Percentiles rank a stretch among this genome's conserved stretches.
Conservation (phyloP, 352 stramenopile species). For the Phytophthora cryptogea region DNA sequence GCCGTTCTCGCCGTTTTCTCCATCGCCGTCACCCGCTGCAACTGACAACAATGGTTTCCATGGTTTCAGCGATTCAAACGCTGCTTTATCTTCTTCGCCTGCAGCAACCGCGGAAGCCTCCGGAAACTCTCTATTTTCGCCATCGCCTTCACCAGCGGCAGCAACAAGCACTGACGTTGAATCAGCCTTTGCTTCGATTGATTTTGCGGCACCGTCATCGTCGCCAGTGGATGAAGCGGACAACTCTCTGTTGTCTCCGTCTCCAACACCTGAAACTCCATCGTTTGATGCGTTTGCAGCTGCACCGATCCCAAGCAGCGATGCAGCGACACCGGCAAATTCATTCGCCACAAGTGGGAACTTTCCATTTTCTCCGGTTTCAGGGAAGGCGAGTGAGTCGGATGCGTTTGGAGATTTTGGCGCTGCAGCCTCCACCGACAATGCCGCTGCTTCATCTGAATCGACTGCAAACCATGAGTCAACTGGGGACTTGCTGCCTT, state of each 20-base stretch:
- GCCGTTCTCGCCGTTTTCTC: slow-evolving; percentile 32
- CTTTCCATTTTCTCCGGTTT: slow-evolving; percentile 32
- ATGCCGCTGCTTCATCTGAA: slow-evolving; percentile 8
- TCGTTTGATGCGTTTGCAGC: slow-evolving; percentile 33
- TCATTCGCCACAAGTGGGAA: slow-evolving; percentile 16
- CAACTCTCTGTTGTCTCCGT: slow-evolving; percentile 18
- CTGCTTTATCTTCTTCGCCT: slow-evolving; percentile 14
- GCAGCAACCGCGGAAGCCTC: slow-evolving; percentile 5
- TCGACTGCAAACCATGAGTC: slow-evolving; percentile 9
- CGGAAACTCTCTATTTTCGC: slow-evolving; percentile 17
- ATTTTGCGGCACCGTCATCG: slow-evolving; percentile 2
- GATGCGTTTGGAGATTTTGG: slow-evolving; percentile 25
- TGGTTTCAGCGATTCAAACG: slow-evolving; percentile 32
- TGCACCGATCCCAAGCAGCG: slow-evolving; percentile 12
- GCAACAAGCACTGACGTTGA: slow-evolving; percentile 13
- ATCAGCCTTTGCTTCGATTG: slow-evolving; percentile 2
- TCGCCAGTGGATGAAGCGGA: slow-evolving; percentile 8
- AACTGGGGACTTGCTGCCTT: slow-evolving; percentile 19
- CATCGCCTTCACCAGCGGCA: slow-evolving; percentile 18
- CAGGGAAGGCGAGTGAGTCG: slow-evolving; percentile 9
- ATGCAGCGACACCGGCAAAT: background rate
- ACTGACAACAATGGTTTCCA: slow-evolving; percentile 18
- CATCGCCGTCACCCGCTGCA: slow-evolving; percentile 23
- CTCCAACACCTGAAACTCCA: slow-evolving; percentile 12
- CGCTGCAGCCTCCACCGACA: slow-evolving; percentile 15